Evolutionary conservation across 148 eudicot species (phyloP), one percentile per base, ranked within the genome.

Genomic region (Vaccinium macrocarpon): DNA sequence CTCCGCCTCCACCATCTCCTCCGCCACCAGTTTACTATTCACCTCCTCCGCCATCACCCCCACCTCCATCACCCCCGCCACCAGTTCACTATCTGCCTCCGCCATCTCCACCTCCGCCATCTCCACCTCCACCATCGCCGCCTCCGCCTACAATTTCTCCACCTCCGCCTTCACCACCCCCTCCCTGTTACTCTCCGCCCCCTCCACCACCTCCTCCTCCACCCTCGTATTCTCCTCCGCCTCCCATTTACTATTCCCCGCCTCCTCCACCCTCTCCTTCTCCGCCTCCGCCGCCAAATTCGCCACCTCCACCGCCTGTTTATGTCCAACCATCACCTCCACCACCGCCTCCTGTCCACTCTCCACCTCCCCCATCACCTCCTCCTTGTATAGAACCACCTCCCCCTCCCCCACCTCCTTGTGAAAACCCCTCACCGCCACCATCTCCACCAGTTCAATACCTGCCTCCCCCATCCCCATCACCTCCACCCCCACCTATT

Each of bases 301-400:
- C 81, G 4, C 80, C 83, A 5, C 91, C 90, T 62, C 87, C 88
- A 6, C 86, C 84, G 6, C 61, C 62, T 18, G 80, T 52, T 35
- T 35, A 35, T 35, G 38, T 35, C 35, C 75, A 73, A 46, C 52
- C 78, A 1, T 78, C 85, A 4, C 73, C 83, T 1, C 86, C 91
- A 38, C 82, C 89, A 4, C 91, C 90, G 16, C n/a, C 84, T 70
- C 82, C 50, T 46, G 15, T 12, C 53, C 29, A 3, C 10, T 83
- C 86, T 12, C 89, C 92, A 15, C 90, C 92, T 2, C 92, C 93
- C 13, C 89, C 93, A 8, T 88, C 91, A 53, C 92, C 88, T 8
- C 91, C 90, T 18, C 91, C 90, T 8, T 88, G 87, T 85, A 79
- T 87, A 18, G 91, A 91, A 81, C 88, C 88, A 5, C 88, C 91